phyloP scores from a whole-genome alignment of 23 red algal species.

The Gracilaria domingensis region DNA sequence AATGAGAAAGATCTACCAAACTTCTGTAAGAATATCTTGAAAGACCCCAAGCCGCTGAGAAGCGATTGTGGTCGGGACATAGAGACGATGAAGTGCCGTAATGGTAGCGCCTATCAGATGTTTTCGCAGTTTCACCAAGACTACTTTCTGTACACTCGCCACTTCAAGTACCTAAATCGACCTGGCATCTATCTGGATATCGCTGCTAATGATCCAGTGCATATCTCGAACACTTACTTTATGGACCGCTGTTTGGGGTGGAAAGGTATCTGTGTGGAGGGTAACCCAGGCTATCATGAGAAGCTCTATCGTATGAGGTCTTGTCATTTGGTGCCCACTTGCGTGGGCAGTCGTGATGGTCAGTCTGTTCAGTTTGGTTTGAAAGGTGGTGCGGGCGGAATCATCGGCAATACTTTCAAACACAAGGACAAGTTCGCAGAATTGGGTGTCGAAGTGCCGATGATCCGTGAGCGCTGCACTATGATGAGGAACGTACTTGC shows the following conservation, averaged over 20 bases:
- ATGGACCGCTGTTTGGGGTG: constrained; percentile 73
- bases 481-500: constrained; percentile 40
- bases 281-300: constrained; percentile 61
- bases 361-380: constrained; percentile 59
- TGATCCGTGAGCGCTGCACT: constrained; percentile 55
- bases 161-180: constrained; percentile 64
- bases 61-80: constrained; percentile 37
- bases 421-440: constrained; percentile 49
- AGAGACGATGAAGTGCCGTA: constrained; percentile 33
- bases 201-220: constrained; percentile 65
- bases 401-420: constrained; percentile 62
- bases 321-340: constrained; percentile 64
- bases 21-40: constrained; percentile 51
- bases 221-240: constrained; percentile 70
- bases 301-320: constrained; percentile 55
- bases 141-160: constrained; percentile 69
- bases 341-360: constrained; percentile 55
- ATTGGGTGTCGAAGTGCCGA: neutral
- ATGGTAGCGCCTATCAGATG: constrained; percentile 39
- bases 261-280: constrained; percentile 77
- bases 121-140: constrained; percentile 82
- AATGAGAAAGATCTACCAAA: constrained; percentile 10
- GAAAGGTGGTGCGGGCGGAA: constrained; percentile 52
- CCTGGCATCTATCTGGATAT: constrained; percentile 68
- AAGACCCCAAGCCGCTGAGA: constrained; percentile 32